A percentile compares a stretch with the other conserved stretches of the same genome.
These are phyloP conservation scores for Hypericum perforatum DNA, from an alignment of 345 rosid species.

Conservation along the genomic window DNA sequence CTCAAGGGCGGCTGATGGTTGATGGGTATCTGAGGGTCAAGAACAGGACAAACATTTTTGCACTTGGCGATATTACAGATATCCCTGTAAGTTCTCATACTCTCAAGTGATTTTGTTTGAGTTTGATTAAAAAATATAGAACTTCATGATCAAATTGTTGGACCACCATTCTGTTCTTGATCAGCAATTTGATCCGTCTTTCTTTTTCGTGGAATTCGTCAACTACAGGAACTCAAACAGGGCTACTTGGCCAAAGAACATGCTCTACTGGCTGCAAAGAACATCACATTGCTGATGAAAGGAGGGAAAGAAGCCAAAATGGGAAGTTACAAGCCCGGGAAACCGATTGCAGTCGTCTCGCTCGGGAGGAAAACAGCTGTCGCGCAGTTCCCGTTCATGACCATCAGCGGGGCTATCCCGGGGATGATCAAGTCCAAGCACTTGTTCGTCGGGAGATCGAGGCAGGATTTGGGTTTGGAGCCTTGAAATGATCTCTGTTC, in stretches of 20 bases:
- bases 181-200: not conserved
- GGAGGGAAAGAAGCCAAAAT: conserved; percentile 46
- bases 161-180: too few relatives aligned
- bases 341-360: conserved; percentile 45
- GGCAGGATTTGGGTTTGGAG: conserved; percentile 37
- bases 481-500: too few relatives aligned
- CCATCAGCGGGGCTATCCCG: conserved; percentile 60
- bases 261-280: conserved; percentile 49
- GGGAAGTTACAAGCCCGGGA: conserved; percentile 38
- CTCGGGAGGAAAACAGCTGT: conserved; percentile 65
- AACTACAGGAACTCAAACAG: conserved; percentile 62
- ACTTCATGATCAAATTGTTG: too few relatives aligned
- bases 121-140: not conserved
- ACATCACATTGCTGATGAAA: conserved; percentile 53
- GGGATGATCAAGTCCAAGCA: conserved; percentile 69
- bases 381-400: conserved; percentile 64
- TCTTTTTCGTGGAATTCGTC: not conserved
- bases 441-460: conserved; percentile 64
- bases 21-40: conserved; percentile 56
- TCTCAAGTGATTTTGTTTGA: not conserved
- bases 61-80: conserved; percentile 71
- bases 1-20: conserved; percentile 54
- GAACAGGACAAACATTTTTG: conserved; percentile 44
- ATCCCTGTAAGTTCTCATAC: conserved; percentile 36
- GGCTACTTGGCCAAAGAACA: conserved; percentile 66